Evolutionary conservation across 2,329 filamentous ascomycete genomes (phyloP).

Genomic region (Sarocladium strictum): DNA sequence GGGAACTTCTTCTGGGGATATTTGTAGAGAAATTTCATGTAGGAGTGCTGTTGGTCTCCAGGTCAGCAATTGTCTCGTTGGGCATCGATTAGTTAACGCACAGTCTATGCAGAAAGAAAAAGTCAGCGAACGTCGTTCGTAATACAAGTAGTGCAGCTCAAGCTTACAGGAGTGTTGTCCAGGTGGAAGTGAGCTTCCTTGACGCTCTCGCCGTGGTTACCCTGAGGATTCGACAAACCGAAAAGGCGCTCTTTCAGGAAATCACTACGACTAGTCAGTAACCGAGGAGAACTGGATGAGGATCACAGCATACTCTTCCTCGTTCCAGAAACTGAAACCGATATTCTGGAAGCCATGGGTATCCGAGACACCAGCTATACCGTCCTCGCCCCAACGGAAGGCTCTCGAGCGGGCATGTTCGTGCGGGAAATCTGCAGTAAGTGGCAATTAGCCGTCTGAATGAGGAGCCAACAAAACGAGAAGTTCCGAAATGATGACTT

Average conservation of each 20-base stretch:
- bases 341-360: slow-evolving; percentile 89
- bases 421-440: slow-evolving; percentile 76
- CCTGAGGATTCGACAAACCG: slow-evolving; percentile 90
- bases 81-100: slow-evolving; percentile 22
- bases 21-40: slow-evolving; percentile 99
- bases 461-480: background rate
- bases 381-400: slow-evolving; percentile 95
- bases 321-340: slow-evolving; percentile 96
- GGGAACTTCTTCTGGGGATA: slow-evolving; percentile 90
- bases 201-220: slow-evolving; percentile 94
- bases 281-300: background rate
- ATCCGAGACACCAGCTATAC: slow-evolving; percentile 89
- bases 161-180: slow-evolving; percentile 75
- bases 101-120: slow-evolving; percentile 32
- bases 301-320: slow-evolving; percentile 63
- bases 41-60: slow-evolving; percentile 57
- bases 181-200: slow-evolving; percentile 96
- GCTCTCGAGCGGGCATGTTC: slow-evolving; percentile 83
- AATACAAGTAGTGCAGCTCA: background rate
- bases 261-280: slow-evolving; percentile 54
- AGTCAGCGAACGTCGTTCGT: background rate
- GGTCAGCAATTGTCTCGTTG: background rate
- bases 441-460: slow-evolving; percentile 11
- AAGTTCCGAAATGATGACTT: slow-evolving; percentile 34
- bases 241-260: slow-evolving; percentile 95